Conservation (phyloP, 2,329 filamentous ascomycete genomes). For the Beauveria brongniartii region DNA sequence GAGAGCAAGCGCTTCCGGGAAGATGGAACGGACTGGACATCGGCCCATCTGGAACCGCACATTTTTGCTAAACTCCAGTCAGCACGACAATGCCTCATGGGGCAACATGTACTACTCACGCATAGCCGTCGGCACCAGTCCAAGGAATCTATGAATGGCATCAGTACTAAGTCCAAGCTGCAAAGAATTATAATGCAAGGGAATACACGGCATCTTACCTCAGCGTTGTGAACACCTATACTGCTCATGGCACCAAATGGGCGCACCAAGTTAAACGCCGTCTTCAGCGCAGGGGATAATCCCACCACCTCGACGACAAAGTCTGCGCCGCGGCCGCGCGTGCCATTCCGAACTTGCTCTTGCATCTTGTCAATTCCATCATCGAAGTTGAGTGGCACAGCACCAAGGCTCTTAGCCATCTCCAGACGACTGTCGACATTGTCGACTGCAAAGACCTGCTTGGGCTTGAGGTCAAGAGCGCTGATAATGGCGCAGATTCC, state of each 20-base stretch:
- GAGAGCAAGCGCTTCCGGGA: slow-evolving; percentile 55
- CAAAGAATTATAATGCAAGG: background rate
- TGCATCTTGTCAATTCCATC: slow-evolving; percentile 57
- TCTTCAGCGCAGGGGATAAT: slow-evolving; percentile 58
- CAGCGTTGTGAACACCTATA: slow-evolving; percentile 67
- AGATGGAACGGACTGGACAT: slow-evolving; percentile 66
- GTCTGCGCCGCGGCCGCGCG: slow-evolving; percentile 75
- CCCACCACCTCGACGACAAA: slow-evolving; percentile 75
- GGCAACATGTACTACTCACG: slow-evolving; percentile 26
- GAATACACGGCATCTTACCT: slow-evolving; percentile 36
- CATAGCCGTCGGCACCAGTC: slow-evolving; percentile 55
- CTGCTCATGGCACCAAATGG: slow-evolving; percentile 68
- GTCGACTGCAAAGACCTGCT: slow-evolving; percentile 71
- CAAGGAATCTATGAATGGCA: slow-evolving; percentile 50
- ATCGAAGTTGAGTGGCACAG: slow-evolving; percentile 74
- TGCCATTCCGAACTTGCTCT: slow-evolving; percentile 63
- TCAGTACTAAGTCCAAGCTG: slow-evolving; percentile 16
- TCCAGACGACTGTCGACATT: slow-evolving; percentile 67
- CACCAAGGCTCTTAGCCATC: slow-evolving; percentile 64
- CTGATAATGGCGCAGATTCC: slow-evolving; percentile 78
- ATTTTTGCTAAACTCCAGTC: slow-evolving; percentile 50
- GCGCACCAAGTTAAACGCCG: slow-evolving; percentile 62
- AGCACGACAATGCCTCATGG: slow-evolving; percentile 11
- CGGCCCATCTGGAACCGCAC: slow-evolving; percentile 67
- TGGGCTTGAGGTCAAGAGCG: slow-evolving; percentile 66